Evolutionary conservation across 345 rosid species (phyloP), one percentile per base, ranked within the genome.

Genomic region (Eucalyptus cladocalyx): DNA sequence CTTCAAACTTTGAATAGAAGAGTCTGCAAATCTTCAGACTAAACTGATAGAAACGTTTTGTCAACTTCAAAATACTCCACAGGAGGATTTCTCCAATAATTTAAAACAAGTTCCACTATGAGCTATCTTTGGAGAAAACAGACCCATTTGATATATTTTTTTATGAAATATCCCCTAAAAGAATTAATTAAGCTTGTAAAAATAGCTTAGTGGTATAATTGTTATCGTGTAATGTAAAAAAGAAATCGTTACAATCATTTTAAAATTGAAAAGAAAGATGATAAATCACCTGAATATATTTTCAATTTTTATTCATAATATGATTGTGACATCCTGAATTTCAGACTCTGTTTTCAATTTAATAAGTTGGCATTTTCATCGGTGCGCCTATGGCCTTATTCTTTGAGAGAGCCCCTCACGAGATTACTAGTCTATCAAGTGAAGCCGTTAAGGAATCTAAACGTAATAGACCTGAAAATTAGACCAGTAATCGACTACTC

Each of bases 401-500:
- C 8, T 50, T 0, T 50, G 1, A 50, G 19, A 50, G 19, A 0
- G 53, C 53, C 53, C 18, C 19, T 50, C 53, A 50, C 1, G 8
- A 50, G 53, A 50, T 50, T 0, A 50, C 3, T 50, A 16, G 7
- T 50, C 0, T 50, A 50, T 50, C 19, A 50, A 0, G 19, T 50
- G 19, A 50, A 50, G 53, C 1, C 0, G 3, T 50, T 50, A 50
- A 50, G 19, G 7, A 50, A 50, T 16, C 7, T 50, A 50, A 50
- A 50, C 0, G 1, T 19, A 49, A 49, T 49, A 49, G 18, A 50
- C 19, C 0, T 6, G 7, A 50, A 0, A 50, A 50, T 50, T 50
- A 0, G 3, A 50, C 0, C 1, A 16, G 18, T 1, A 15, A 16
- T 50, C 8, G 0, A 50, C 0, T 50, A 0, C 53, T 50, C 7